These are phyloP conservation scores for Telfairia occidentalis DNA, from an alignment of 331 rosid genomes.

Conservation along the genomic window DNA sequence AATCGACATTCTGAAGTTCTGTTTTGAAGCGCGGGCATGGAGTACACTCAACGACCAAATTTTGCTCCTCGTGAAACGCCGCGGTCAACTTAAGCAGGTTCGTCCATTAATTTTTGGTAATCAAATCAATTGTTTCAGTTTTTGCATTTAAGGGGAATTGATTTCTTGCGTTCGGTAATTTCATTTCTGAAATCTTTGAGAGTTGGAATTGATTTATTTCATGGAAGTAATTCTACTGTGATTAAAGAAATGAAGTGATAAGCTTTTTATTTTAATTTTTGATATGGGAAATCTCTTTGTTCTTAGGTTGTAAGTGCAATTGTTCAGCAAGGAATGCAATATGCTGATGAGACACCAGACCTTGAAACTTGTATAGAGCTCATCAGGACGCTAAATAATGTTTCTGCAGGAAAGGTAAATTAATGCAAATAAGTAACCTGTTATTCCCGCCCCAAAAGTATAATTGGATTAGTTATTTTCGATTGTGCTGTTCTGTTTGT, in stretches of 20 bases:
- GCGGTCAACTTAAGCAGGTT: constrained; percentile 98
- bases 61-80: constrained; percentile 73
- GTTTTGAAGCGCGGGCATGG: constrained; percentile 83
- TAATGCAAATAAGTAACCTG: not conserved
- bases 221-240: not conserved
- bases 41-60: constrained; percentile 87
- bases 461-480: not conserved
- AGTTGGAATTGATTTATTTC: too few relatives aligned
- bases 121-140: not conserved
- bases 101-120: not conserved
- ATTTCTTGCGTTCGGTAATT: not conserved
- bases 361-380: constrained; percentile 66
- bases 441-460: too few relatives aligned
- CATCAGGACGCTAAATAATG: constrained; percentile 61
- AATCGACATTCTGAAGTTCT: constrained; percentile 63
- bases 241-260: not conserved
- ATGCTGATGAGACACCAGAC: constrained; percentile 76
- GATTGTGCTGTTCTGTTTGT: not conserved
- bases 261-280: too few relatives aligned
- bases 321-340: constrained; percentile 96
- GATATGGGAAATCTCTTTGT: not conserved
- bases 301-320: constrained; percentile 70
- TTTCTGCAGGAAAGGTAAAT: constrained; percentile 85
- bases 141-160: not conserved
- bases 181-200: too few relatives aligned